phyloP scores from a whole-genome alignment of 2,329 filamentous ascomycete genomes.

The Diaporthe vaccinii region DNA sequence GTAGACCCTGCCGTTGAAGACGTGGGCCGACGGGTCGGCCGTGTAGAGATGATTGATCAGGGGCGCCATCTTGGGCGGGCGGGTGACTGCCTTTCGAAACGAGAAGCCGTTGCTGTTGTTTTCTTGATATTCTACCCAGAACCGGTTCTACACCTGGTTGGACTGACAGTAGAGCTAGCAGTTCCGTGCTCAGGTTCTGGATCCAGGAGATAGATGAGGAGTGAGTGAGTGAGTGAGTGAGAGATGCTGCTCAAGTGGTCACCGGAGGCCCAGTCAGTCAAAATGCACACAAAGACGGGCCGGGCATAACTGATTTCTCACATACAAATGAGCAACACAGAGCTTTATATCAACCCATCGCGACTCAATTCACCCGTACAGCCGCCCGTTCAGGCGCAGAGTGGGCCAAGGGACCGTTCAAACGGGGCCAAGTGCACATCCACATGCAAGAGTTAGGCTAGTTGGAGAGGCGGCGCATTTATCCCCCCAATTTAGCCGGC shows the following conservation, averaged over 20 bases:
- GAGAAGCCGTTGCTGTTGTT: not conserved
- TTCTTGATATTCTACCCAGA: not conserved
- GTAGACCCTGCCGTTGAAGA: slow-evolving; percentile 81
- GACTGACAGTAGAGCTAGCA: not conserved
- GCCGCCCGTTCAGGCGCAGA: slow-evolving; percentile 7
- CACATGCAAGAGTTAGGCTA: not conserved
- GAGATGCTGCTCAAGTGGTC: too few species aligned
- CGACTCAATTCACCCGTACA: slow-evolving; percentile 27
- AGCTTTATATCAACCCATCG: slow-evolving; percentile 25
- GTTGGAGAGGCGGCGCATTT: slow-evolving; percentile 11
- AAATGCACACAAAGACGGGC: not conserved
- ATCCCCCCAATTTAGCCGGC: slow-evolving; percentile 33
- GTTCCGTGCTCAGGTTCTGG: not conserved
- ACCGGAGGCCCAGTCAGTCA: not conserved
- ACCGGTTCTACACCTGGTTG: not conserved
- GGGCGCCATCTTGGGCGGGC: slow-evolving; percentile 61
- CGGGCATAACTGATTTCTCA: not conserved
- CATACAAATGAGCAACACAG: not conserved
- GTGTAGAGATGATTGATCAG: slow-evolving; percentile 83
- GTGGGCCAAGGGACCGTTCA: slow-evolving; percentile 38
- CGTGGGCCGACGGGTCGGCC: slow-evolving; percentile 84
- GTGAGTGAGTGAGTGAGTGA: not conserved
- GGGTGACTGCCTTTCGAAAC: slow-evolving; percentile 44
- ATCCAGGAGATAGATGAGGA: not conserved
- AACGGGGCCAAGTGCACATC: not conserved